Base-by-base conservation (phyloP, 1,284 basidiomycete genomes). In the Cronartium quercuum region DNA sequence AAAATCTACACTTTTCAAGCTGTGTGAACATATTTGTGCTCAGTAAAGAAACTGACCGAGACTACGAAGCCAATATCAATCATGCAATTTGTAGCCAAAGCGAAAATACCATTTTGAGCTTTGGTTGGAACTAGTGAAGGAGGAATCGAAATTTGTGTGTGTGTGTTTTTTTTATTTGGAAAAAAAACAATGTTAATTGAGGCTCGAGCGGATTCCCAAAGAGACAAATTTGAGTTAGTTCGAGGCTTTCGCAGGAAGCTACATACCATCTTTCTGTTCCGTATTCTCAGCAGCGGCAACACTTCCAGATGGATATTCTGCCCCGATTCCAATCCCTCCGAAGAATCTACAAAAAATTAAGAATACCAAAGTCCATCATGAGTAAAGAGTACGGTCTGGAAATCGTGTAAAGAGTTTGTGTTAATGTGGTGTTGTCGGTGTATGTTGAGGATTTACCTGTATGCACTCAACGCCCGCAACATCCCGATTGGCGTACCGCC, bases 241-340 rank as follows among this genome's bases (percentile, higher is more conserved):
- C 75, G 77, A 2, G 76, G 75, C 76, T 60, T 64, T 42, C 29
- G 64, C 15, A 44, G 63, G 24, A 66, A n/a, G 15, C n/a, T 38
- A 64, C 60, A 51, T 10, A 68, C 74, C 58, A 63, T 34, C 29
- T 60, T 73, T 67, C 79, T 91, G 89, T 82, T 95, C 94, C 0
- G 92, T 92, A 80, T 92, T 90, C 81, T 96, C 94, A 0, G 91
- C 90, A 2, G 90, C 90, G 29, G 92, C 91, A n/a, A 96, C 92
- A 2, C 89, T 90, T 6, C 93, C 94, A 76, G 89, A 90, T 6
- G 92, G 93, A 78, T 96, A 95, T 81, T 94, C 91, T 12, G 92
- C 92, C 35, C 92, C 93, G 9, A 92, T 81, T 18, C 77, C 80
- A 58, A 82, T 80, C 3, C 81, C 81, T 6, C 77, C 77, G 57